phyloP scores from a whole-genome alignment of 2,329 filamentous ascomycete species.

The Elsinoe necatrix region DNA sequence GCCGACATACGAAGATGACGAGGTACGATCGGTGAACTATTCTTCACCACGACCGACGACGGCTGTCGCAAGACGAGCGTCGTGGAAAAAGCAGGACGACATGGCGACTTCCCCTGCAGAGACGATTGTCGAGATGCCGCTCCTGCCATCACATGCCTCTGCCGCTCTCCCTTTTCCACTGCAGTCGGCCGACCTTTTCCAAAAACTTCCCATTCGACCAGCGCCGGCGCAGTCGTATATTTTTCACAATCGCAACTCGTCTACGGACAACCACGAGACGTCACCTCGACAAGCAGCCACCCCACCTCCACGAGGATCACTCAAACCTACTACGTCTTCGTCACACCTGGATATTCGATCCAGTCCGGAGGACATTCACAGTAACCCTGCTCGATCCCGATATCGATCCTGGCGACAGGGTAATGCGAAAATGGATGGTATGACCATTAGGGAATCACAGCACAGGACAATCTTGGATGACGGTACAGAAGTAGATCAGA shows the following conservation, averaged over 20 bases:
- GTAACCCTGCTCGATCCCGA: conserved; percentile 36
- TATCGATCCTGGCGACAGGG: conserved; percentile 44
- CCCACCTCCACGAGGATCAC: neutral
- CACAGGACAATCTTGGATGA: conserved; percentile 31
- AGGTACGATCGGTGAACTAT: neutral
- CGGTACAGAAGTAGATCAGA: conserved; percentile 47
- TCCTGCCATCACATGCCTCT: conserved; percentile 15
- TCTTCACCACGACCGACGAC: neutral
- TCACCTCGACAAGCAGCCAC: neutral
- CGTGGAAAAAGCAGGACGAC: neutral
- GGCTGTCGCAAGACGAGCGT: neutral
- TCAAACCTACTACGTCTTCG: neutral
- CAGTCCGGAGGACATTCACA: conserved; percentile 19
- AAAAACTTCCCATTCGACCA: conserved; percentile 11
- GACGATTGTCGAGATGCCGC: conserved; percentile 10
- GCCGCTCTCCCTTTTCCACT: conserved; percentile 15
- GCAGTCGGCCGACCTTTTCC: conserved; percentile 13
- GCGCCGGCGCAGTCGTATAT: conserved; percentile 11
- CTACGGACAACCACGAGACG: neutral
- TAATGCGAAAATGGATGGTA: conserved; percentile 35
- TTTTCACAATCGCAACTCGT: conserved; percentile 10
- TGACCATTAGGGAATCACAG: conserved; percentile 32
- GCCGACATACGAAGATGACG: neutral
- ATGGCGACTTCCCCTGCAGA: conserved; percentile 10
- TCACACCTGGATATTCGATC: conserved; percentile 8